These are phyloP conservation scores for Scedosporium boydii DNA, from an alignment of 2,329 filamentous ascomycete genomes.

Conservation along the genomic window DNA sequence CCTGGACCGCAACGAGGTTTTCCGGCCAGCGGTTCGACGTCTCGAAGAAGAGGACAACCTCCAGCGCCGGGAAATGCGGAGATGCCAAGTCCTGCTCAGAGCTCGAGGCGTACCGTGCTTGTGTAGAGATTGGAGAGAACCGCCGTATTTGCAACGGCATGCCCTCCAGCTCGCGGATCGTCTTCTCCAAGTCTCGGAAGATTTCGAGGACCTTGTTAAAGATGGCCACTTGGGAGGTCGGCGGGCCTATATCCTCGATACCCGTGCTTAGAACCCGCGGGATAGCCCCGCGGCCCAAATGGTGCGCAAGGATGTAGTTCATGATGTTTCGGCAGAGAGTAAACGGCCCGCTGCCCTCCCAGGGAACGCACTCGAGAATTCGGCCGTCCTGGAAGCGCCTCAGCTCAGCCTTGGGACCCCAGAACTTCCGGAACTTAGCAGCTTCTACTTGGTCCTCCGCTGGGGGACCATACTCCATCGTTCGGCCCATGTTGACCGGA, in stretches of 20 bases:
- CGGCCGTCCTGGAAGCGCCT: constrained; percentile 91
- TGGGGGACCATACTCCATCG: constrained; percentile 79
- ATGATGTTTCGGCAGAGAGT: constrained; percentile 75
- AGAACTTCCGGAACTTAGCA: constrained; percentile 76
- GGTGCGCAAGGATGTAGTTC: constrained; percentile 57
- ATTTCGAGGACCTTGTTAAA: constrained; percentile 63
- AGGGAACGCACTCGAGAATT: constrained; percentile 86
- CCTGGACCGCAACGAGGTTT: constrained; percentile 80
- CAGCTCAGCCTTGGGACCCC: constrained; percentile 89
- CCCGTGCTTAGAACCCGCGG: not conserved
- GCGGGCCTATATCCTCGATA: constrained; percentile 12
- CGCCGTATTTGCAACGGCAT: constrained; percentile 81
- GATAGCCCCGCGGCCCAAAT: constrained; percentile 34
- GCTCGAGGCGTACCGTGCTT: constrained; percentile 65
- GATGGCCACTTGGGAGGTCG: constrained; percentile 35
- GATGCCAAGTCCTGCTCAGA: constrained; percentile 29
- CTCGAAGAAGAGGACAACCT: constrained; percentile 84
- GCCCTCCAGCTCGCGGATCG: constrained; percentile 69
- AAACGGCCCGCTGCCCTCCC: constrained; percentile 54
- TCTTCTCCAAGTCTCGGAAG: constrained; percentile 64
- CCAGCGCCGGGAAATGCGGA: constrained; percentile 44
- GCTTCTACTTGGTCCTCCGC: constrained; percentile 81
- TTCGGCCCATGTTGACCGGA: constrained; percentile 58
- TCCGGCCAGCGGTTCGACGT: constrained; percentile 91
- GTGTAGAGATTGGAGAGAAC: constrained; percentile 60